Evolutionary conservation across 169 alveolate species (phyloP), one percentile per base, ranked within the genome.

Genomic region (Plasmodium inui): DNA sequence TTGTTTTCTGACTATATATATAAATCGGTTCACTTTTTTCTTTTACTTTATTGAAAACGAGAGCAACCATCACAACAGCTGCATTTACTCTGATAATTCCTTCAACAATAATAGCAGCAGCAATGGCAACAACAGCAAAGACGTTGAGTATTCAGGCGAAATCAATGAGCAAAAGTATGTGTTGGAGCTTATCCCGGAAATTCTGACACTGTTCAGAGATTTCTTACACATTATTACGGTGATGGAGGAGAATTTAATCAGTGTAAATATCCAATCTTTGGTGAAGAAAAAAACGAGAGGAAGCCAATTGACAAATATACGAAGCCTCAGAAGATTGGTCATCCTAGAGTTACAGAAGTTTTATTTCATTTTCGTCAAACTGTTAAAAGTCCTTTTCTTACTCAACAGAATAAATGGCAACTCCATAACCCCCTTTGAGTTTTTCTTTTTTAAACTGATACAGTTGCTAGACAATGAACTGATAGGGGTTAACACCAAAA

Each of bases 171-270:
- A 37, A 17, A 86, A 74, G 76, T 9, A 74, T 55, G 50, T 78
- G 8, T n/a, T 76, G 80, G 93, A 86, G 17, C 76, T 86, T 76
- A 53, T 86, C 5, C 28, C 32, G 7, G 86, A 86, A 32, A 32
- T 86, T 22, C 41, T 86, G 30, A 19, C 88, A 0, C 70, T 86
- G 39, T 78, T 86, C 28, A 86, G 44, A 86, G 41, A 78, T 76
- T 86, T 50, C 28, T 39, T 76, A 9, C 53, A 46, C 19, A 50
- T 86, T 53, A 22, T 86, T 26, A 14, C 71, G 28, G 14, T 86
- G 44, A 86, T 86, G 57, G 93, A 86, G 41, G 93, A 86, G 6
- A 70, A 86, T 44, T 53, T 86, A 86, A 86, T 86, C 28, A 86
- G 46, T 22, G 50, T 76, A 74, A 86, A 86, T 74, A 9, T 86